Conservation (phyloP, 176 grass and related monocot genomes). For the Carex cristatella region DNA sequence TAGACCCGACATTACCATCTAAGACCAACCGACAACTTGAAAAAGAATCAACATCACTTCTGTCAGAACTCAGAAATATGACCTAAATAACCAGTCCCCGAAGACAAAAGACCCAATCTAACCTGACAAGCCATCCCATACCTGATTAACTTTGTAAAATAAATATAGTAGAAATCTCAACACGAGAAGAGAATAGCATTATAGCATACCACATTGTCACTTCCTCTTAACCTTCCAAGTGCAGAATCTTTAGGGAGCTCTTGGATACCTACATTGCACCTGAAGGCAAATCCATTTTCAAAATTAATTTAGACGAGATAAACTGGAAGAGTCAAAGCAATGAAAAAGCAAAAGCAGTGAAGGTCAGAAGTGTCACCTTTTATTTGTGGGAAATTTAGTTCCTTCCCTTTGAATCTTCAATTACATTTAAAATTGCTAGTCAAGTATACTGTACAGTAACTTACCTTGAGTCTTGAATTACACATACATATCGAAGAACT, state of each 20-base stretch:
- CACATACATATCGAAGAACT: slow-evolving; percentile 78
- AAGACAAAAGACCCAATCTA: not conserved
- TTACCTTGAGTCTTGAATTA: slow-evolving; percentile 52
- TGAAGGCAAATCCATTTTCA: slow-evolving; percentile 18
- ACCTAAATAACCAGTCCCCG: not conserved
- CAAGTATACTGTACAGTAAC: not conserved
- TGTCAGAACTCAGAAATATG: not conserved
- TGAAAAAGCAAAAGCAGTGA: not conserved
- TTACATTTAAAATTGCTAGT: not conserved
- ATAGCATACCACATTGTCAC: slow-evolving; percentile 85
- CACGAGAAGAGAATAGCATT: slow-evolving; percentile 17
- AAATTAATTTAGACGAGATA: not conserved
- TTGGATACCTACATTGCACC: slow-evolving; percentile 75
- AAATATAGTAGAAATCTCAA: not conserved
- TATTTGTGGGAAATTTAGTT: not conserved
- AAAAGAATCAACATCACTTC: not conserved
- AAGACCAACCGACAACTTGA: not conserved
- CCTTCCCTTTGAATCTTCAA: slow-evolving; percentile 42
- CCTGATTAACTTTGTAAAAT: not conserved
- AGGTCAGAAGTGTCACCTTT: not conserved
- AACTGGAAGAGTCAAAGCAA: not conserved
- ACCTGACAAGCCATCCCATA: not conserved
- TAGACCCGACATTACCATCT: not conserved
- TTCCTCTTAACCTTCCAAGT: slow-evolving; percentile 84
- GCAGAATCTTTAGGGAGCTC: slow-evolving; percentile 83